Conservation (phyloP, 2,329 filamentous ascomycete genomes). For the Keithomyces neogunnii region DNA sequence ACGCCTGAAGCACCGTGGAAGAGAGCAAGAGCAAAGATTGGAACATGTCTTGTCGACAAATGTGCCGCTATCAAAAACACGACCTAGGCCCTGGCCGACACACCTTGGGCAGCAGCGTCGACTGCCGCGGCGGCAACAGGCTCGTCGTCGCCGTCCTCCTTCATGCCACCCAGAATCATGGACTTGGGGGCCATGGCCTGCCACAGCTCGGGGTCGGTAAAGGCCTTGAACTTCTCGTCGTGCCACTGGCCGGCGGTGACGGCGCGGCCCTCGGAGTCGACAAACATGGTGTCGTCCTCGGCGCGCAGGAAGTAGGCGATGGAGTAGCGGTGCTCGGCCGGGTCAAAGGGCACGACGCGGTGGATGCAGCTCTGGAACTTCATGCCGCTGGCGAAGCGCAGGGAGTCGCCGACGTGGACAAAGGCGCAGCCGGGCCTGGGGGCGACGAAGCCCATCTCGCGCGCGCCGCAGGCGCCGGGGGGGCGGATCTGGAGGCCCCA, state of each 20-base stretch:
- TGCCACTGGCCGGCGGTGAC: constrained; percentile 47
- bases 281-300: constrained; percentile 47
- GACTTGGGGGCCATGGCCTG: constrained; percentile 39
- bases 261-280: constrained; percentile 43
- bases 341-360: constrained; percentile 44
- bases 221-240: constrained; percentile 45
- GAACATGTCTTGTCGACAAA: too few relatives aligned
- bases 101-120: not conserved
- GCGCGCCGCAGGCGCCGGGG: constrained; percentile 29
- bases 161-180: constrained; percentile 43
- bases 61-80: not conserved
- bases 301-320: constrained; percentile 51
- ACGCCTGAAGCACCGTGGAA: too few relatives aligned
- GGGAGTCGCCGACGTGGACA: constrained; percentile 50
- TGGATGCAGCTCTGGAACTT: constrained; percentile 50
- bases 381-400: constrained; percentile 45
- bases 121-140: not conserved
- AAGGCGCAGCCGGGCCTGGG: constrained; percentile 43
- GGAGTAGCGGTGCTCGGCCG: constrained; percentile 46
- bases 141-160: constrained; percentile 25
- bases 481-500: constrained; percentile 50
- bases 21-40: too few relatives aligned
- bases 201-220: constrained; percentile 32
- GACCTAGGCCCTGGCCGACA: not conserved
- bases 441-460: constrained; percentile 44